These are phyloP conservation scores for Wickerhamiella slavikovae DNA, from an alignment of 805 yeast genomes.

Conservation along the genomic window DNA sequence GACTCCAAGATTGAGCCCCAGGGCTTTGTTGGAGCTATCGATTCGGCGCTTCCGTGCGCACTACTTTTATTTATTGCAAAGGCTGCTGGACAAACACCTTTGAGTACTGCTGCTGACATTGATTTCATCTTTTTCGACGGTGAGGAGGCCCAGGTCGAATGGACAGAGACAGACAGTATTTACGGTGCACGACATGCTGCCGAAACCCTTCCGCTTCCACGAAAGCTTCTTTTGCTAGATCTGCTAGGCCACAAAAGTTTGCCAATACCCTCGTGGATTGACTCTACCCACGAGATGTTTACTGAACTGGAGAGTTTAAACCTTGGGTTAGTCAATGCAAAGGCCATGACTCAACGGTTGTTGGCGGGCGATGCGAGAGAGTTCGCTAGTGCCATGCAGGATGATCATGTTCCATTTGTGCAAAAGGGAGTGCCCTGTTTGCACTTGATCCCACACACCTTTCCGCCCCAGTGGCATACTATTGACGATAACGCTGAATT, in stretches of 20 bases:
- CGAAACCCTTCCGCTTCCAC: slow-evolving; percentile 22
- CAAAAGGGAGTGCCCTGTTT: slow-evolving; percentile 26
- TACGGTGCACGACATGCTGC: slow-evolving; percentile 37
- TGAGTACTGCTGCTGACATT: slow-evolving; percentile 13
- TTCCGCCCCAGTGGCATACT: slow-evolving; percentile 36
- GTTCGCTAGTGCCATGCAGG: slow-evolving; percentile 16
- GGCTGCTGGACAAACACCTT: slow-evolving; percentile 9
- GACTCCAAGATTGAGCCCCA: slow-evolving; percentile 29
- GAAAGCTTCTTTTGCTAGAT: slow-evolving; percentile 28
- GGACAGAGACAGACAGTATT: slow-evolving; percentile 32
- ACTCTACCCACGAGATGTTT: slow-evolving; percentile 22
- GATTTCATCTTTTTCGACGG: slow-evolving; percentile 38
- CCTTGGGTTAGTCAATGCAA: too few relatives aligned
- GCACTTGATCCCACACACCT: slow-evolving; percentile 32
- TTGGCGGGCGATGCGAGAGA: slow-evolving; percentile 8
- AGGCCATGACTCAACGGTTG: slow-evolving; percentile 8
- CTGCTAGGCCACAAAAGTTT: slow-evolving; percentile 24
- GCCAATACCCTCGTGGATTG: slow-evolving; percentile 26
- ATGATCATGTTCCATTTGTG: slow-evolving; percentile 36
- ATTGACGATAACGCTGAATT: slow-evolving; percentile 25
- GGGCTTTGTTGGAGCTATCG: slow-evolving; percentile 42
- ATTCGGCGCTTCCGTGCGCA: slow-evolving; percentile 38
- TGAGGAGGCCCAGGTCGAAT: slow-evolving; percentile 35
- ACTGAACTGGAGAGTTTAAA: slow-evolving; percentile 21
- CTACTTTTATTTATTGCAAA: slow-evolving; percentile 27